Evolutionary conservation across 2,329 filamentous ascomycete species (phyloP).

Genomic region (Epichloe sp.): DNA sequence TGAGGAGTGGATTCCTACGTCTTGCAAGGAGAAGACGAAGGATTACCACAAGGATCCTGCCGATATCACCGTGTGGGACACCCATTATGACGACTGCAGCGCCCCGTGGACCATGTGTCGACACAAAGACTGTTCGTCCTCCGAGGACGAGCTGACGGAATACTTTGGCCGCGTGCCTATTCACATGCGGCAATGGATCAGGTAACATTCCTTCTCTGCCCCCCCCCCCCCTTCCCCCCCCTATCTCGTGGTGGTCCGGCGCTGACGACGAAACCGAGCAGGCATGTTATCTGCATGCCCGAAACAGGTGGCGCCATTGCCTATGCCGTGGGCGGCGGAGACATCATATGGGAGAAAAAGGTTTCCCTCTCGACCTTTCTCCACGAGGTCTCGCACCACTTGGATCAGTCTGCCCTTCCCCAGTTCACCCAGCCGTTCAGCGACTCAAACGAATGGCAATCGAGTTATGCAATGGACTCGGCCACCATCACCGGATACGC

Average conservation of each 20-base stretch:
- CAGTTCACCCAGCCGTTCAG: not conserved
- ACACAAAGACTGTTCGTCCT: conserved; percentile 13
- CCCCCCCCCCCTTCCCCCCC: fast-evolving
- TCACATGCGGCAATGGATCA: conserved; percentile 15
- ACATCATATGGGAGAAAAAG: not conserved
- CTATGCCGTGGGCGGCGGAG: not conserved
- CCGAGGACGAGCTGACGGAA: conserved; percentile 13
- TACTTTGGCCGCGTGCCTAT: conserved; percentile 18
- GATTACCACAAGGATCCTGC: conserved; percentile 7
- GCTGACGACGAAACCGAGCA: too few species aligned
- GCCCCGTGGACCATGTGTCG: conserved; percentile 19
- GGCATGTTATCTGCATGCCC: not conserved
- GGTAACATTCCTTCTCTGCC: not conserved
- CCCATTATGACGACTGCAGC: conserved; percentile 16
- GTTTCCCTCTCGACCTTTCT: too few species aligned
- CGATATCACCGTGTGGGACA: conserved; percentile 15
- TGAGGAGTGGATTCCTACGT: conserved; percentile 9
- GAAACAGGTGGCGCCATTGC: not conserved
- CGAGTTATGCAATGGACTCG: not conserved
- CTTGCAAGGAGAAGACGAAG: conserved; percentile 9
- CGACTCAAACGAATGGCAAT: not conserved
- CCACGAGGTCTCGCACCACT: not conserved
- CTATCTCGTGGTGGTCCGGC: too few species aligned
- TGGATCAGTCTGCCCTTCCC: not conserved
- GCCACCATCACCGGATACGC: not conserved